phyloP scores from a whole-genome alignment of 2,329 filamentous ascomycete genomes.

The Basipetospora chlamydospora region DNA sequence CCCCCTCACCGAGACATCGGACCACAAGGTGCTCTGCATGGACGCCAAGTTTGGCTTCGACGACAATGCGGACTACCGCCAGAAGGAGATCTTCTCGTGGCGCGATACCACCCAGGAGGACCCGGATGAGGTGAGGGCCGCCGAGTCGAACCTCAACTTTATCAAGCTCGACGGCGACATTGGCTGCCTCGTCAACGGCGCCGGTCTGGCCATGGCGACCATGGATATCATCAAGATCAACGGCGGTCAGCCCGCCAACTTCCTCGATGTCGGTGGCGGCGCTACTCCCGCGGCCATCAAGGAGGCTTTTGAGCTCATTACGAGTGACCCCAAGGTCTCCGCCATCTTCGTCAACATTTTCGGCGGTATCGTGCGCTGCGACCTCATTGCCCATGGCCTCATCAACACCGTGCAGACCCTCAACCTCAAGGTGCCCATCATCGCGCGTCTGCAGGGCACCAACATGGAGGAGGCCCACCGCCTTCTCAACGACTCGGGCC shows the following conservation, averaged over 20 bases:
- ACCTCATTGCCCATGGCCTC: slow-evolving; percentile 90
- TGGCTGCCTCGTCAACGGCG: slow-evolving; percentile 97
- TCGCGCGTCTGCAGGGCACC: slow-evolving; percentile 93
- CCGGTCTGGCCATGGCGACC: slow-evolving; percentile 97
- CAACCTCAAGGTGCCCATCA: slow-evolving; percentile 92
- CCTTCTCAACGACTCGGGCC: slow-evolving; percentile 86
- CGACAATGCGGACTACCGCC: slow-evolving; percentile 96
- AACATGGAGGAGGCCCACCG: slow-evolving; percentile 94
- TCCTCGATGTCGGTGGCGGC: slow-evolving; percentile 95
- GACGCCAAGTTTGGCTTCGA: slow-evolving; percentile 98
- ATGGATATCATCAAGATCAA: slow-evolving; percentile 99
- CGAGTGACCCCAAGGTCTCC: slow-evolving; percentile 92
- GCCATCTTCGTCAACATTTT: slow-evolving; percentile 99
- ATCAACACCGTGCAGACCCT: slow-evolving; percentile 90
- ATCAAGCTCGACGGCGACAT: slow-evolving; percentile 99
- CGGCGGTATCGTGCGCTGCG: slow-evolving; percentile 94
- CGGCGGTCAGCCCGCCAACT: slow-evolving; percentile 90
- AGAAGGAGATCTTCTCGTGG: slow-evolving; percentile 91
- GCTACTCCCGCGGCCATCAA: slow-evolving; percentile 93
- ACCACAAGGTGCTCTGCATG: slow-evolving; percentile 98
- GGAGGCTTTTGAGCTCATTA: slow-evolving; percentile 97
- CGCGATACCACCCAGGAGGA: slow-evolving; percentile 94
- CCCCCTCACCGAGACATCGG: slow-evolving; percentile 92
- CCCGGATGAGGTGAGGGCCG: slow-evolving; percentile 91
- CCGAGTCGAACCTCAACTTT: slow-evolving; percentile 92